Percentiles rank a stretch among this genome's conserved stretches.
Evolutionary conservation across 1,139 yeast genomes (phyloP).

Genomic region (Scheffersomyces cryptocercus): DNA sequence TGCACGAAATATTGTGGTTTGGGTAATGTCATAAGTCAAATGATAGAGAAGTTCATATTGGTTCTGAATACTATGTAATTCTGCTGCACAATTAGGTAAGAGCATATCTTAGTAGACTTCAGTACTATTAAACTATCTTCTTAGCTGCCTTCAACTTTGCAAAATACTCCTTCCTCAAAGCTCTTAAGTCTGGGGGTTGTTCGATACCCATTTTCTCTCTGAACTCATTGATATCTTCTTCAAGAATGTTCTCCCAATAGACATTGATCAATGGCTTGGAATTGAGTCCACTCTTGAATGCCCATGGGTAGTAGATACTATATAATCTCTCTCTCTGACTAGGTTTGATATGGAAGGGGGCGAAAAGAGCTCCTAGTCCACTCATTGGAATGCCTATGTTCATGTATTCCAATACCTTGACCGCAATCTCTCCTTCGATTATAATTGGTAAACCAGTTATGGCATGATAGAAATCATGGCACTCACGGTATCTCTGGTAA

Average conservation of each 20-base stretch:
- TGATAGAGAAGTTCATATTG: too few species aligned
- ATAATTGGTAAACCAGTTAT: conserved; percentile 87
- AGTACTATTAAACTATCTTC: conserved; percentile 4
- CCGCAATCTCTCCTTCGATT: conserved; percentile 93
- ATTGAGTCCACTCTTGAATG: conserved; percentile 68
- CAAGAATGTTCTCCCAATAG: conserved; percentile 88
- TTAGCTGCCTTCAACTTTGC: conserved; percentile 30
- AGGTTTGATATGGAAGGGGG: conserved; percentile 65
- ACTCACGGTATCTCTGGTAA: conserved; percentile 89
- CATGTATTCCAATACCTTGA: conserved; percentile 88
- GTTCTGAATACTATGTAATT: too few species aligned
- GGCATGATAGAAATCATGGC: conserved; percentile 96
- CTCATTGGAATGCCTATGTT: conserved; percentile 96
- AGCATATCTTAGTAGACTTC: too few species aligned
- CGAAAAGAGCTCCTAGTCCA: conserved; percentile 84
- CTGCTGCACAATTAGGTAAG: too few species aligned
- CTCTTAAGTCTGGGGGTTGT: conserved; percentile 75
- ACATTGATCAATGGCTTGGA: conserved; percentile 82
- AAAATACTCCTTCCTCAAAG: conserved; percentile 50
- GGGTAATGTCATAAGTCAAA: too few species aligned
- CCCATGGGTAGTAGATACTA: conserved; percentile 87
- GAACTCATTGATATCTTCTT: conserved; percentile 69
- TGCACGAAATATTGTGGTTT: too few species aligned
- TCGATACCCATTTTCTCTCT: conserved; percentile 73
- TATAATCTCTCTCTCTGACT: conserved; percentile 57